Conservation (phyloP, 371 early-diverging fungal species). For the Mucor mucedo region DNA sequence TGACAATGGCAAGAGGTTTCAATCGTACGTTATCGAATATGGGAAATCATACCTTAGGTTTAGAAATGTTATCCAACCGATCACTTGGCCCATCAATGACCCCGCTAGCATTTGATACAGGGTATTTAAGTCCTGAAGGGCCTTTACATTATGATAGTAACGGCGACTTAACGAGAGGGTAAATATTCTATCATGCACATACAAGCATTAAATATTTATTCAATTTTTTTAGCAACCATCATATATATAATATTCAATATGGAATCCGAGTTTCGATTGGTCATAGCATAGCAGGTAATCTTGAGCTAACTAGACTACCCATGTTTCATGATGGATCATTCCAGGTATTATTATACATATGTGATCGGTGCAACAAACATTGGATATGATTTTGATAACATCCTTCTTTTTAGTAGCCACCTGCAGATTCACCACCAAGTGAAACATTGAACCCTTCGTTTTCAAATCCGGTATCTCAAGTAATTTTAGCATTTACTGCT, state of each 20-base stretch:
- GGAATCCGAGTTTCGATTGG: constrained; percentile 45
- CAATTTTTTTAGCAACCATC: constrained; percentile 43
- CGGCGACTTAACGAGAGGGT: constrained; percentile 55
- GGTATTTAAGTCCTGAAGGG: constrained; percentile 59
- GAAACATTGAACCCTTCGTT: constrained; percentile 49
- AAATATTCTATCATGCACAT: neutral
- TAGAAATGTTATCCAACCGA: constrained; percentile 43
- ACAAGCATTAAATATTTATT: neutral
- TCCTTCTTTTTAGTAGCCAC: constrained; percentile 34
- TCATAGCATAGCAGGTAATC: constrained; percentile 43
- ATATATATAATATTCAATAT: constrained; percentile 54
- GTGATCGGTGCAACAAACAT: neutral
- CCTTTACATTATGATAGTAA: constrained; percentile 56
- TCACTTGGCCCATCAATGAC: constrained; percentile 40
- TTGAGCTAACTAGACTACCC: constrained; percentile 41
- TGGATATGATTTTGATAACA: neutral
- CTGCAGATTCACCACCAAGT: constrained; percentile 53
- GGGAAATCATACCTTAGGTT: constrained; percentile 34
- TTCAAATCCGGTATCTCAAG: constrained; percentile 38
- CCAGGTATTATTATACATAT: constrained; percentile 19
- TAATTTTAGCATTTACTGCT: constrained; percentile 42
- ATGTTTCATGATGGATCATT: constrained; percentile 56
- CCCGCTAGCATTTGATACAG: constrained; percentile 54
- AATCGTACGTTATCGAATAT: constrained; percentile 42
- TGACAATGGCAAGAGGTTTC: constrained; percentile 56